Conservation (phyloP, 139 green algal genomes). For the Tetraselmis striata region DNA sequence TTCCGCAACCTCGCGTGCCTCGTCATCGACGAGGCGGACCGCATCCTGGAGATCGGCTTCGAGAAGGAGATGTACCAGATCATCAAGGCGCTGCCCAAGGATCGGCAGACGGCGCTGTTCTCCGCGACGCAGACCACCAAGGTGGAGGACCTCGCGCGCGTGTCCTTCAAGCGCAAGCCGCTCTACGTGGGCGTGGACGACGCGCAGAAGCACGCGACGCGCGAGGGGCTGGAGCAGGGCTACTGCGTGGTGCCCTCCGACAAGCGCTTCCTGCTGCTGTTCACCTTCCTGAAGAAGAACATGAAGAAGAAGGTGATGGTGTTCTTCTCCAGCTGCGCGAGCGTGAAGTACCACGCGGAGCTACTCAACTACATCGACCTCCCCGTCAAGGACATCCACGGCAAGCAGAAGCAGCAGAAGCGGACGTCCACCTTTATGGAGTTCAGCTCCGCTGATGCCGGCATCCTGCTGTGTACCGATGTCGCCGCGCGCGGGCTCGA, state of each 20-base stretch:
- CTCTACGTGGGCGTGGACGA: slow-evolving; percentile 98
- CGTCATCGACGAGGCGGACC: slow-evolving; percentile 95
- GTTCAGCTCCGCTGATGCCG: slow-evolving; percentile 74
- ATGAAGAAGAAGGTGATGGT: slow-evolving; percentile 99
- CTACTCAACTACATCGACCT: slow-evolving; percentile 99
- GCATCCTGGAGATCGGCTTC: slow-evolving; percentile 97
- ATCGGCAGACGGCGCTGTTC: slow-evolving; percentile 98
- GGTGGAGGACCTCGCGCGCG: slow-evolving; percentile 89
- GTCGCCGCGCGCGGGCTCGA: slow-evolving; percentile 95
- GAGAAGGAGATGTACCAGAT: slow-evolving; percentile 98
- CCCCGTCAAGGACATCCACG: slow-evolving; percentile 88
- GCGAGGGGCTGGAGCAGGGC: slow-evolving; percentile 86
- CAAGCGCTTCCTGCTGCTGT: slow-evolving; percentile 94
- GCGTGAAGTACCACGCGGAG: slow-evolving; percentile 94
- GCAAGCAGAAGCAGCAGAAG: slow-evolving; percentile 98
- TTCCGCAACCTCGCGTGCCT: slow-evolving; percentile 78
- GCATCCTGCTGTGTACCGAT: slow-evolving; percentile 94
- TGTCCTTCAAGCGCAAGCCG: slow-evolving; percentile 89
- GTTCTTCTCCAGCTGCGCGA: slow-evolving; percentile 92
- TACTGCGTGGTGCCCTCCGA: slow-evolving; percentile 88
- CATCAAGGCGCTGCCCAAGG: slow-evolving; percentile 87
- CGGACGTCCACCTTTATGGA: slow-evolving; percentile 95
- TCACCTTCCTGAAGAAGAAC: slow-evolving; percentile 99
- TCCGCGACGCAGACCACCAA: slow-evolving; percentile 95
- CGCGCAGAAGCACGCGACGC: slow-evolving; percentile 49